A percentile compares a stretch with the other conserved stretches of the same genome.
phyloP scores from a whole-genome alignment of 1,139 yeast genomes.

The Magnusiomyces tetraspermus region DNA sequence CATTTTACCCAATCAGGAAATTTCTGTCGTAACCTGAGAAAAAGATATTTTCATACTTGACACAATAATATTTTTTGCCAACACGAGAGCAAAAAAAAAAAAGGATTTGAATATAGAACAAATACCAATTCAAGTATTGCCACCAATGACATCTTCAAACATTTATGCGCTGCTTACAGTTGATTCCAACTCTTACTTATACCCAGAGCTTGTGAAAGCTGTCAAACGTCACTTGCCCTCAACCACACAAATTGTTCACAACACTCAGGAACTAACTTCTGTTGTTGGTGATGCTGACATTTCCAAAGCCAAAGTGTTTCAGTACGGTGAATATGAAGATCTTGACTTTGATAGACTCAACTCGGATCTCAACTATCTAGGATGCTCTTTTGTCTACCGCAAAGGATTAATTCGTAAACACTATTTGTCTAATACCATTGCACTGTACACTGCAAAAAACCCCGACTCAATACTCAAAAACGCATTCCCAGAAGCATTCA shows the following conservation, averaged over 20 bases:
- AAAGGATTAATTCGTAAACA: slow-evolving; percentile 88
- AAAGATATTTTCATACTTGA: too few relatives aligned
- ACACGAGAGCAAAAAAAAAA: too few relatives aligned
- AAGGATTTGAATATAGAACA: too few relatives aligned
- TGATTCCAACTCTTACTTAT: slow-evolving; percentile 44
- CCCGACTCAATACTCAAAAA: slow-evolving; percentile 52
- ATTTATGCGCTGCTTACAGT: slow-evolving; percentile 23
- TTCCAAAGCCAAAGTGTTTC: too few relatives aligned
- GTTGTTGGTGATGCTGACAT: too few relatives aligned
- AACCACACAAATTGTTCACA: not conserved
- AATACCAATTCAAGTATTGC: too few relatives aligned
- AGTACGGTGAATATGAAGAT: slow-evolving; percentile 86
- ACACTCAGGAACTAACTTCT: slow-evolving; percentile 8
- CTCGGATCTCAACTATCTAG: slow-evolving; percentile 43
- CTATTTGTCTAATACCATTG: slow-evolving; percentile 71
- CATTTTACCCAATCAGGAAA: too few relatives aligned
- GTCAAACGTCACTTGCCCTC: slow-evolving; percentile 24
- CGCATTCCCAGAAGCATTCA: slow-evolving; percentile 68
- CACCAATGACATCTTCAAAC: not conserved
- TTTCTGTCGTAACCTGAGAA: too few relatives aligned
- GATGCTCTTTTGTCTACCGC: slow-evolving; percentile 69
- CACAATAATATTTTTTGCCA: too few relatives aligned
- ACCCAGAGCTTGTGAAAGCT: slow-evolving; percentile 44
- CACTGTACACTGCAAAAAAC: slow-evolving; percentile 60
- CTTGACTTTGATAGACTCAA: slow-evolving; percentile 59